phyloP scores from a whole-genome alignment of 2,329 filamentous ascomycete species.

The Diplodia seriata region DNA sequence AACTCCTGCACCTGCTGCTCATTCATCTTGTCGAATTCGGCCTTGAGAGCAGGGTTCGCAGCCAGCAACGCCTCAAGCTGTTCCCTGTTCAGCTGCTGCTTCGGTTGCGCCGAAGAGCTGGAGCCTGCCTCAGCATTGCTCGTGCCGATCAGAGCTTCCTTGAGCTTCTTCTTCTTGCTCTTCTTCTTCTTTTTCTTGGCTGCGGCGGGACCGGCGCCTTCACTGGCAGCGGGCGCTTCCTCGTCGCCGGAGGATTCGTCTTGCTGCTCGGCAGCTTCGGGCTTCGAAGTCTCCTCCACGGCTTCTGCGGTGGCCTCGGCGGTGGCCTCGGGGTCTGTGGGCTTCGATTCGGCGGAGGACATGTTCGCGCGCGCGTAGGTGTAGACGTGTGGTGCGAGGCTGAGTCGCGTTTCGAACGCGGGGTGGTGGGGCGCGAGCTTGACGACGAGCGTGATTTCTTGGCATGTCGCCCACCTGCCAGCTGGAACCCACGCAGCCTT shows the following conservation, averaged over 20 bases:
- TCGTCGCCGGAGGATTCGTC: constrained; percentile 42
- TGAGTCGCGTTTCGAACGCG: constrained; percentile 20
- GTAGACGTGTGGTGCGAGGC: constrained; percentile 1
- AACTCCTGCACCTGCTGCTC: constrained; percentile 52
- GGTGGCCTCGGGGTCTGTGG: constrained; percentile 60
- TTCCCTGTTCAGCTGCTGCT: constrained; percentile 45
- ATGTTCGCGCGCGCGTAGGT: constrained; percentile 20
- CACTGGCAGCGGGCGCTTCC: constrained; percentile 45
- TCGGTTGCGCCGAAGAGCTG: constrained; percentile 18
- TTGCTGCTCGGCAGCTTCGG: constrained; percentile 46
- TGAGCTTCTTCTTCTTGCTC: constrained; percentile 69
- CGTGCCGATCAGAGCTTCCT: constrained; percentile 50
- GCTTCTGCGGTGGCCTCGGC: constrained; percentile 52
- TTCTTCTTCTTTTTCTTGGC: constrained; percentile 68
- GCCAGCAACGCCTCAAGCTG: constrained; percentile 48
- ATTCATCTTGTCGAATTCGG: constrained; percentile 44
- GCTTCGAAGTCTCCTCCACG: constrained; percentile 35
- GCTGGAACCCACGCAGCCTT: background rate
- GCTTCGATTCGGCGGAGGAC: constrained; percentile 62
- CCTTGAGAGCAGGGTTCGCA: constrained; percentile 48
- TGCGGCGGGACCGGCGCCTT: constrained; percentile 27
- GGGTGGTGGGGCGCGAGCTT: constrained; percentile 32
- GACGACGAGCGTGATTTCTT: constrained; percentile 7
- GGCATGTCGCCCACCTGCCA: constrained; percentile 1
- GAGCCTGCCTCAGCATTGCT: constrained; percentile 39